These are phyloP conservation scores for Epichloe uncinata DNA, from an alignment of 2,329 filamentous ascomycete species.

Conservation along the genomic window DNA sequence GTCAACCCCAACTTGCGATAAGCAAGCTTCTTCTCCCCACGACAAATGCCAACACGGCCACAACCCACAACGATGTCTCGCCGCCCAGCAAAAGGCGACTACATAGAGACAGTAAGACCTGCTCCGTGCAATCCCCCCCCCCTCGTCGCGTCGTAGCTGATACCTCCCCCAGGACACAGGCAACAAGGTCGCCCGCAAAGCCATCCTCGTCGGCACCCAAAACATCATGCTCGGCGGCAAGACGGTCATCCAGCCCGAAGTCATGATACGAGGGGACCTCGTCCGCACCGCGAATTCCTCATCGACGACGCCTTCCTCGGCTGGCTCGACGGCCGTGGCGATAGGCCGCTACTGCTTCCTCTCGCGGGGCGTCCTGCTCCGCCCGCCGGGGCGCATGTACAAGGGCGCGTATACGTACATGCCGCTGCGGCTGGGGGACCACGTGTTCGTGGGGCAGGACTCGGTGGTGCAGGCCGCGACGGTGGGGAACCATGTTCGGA, in stretches of 20 bases:
- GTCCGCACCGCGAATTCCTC: slow-evolving; percentile 39
- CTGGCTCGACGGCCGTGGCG: slow-evolving; percentile 53
- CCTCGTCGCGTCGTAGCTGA: slow-evolving; percentile 1
- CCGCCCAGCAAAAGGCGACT: slow-evolving; percentile 74
- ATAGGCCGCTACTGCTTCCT: slow-evolving; percentile 91
- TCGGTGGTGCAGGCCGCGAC: slow-evolving; percentile 71
- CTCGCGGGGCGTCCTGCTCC: slow-evolving; percentile 61
- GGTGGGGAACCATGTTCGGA: slow-evolving; percentile 74
- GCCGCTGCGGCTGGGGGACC: slow-evolving; percentile 84
- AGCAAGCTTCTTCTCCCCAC: not conserved
- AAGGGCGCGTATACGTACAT: slow-evolving; percentile 71
- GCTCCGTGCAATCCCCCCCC: not conserved
- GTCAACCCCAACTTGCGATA: not conserved
- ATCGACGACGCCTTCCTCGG: slow-evolving; percentile 27
- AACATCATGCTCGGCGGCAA: slow-evolving; percentile 97
- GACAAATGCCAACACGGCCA: not conserved
- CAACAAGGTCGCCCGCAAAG: slow-evolving; percentile 93
- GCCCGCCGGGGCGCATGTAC: slow-evolving; percentile 71
- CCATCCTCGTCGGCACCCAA: slow-evolving; percentile 83
- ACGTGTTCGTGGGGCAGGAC: slow-evolving; percentile 73
- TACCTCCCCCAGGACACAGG: slow-evolving; percentile 61
- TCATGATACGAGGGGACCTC: slow-evolving; percentile 86
- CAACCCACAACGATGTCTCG: slow-evolving; percentile 49
- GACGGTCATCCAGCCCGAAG: slow-evolving; percentile 90
- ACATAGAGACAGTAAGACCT: slow-evolving; percentile 74